Base-by-base conservation (phyloP, 2,329 filamentous ascomycete species). In the Microsporum audouinii region DNA sequence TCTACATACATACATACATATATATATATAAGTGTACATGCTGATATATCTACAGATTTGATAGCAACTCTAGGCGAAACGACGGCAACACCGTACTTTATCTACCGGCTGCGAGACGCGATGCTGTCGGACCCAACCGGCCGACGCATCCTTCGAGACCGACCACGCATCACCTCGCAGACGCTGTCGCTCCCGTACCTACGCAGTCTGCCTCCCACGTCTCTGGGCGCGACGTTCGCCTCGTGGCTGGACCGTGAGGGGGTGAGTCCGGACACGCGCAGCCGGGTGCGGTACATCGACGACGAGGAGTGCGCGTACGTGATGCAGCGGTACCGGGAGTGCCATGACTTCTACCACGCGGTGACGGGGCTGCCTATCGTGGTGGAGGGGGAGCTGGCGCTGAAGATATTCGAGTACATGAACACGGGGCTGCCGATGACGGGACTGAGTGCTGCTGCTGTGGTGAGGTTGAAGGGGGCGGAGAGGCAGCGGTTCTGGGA, bases 401-500 rank as follows among this genome's bases (percentile, higher is more conserved):
- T 99, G 67, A 99, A 99, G 77, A 91, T 91, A 0, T 96, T 99
- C 67, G 94, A 99, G 77, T 99, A 96, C 72, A 85, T 91, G 31
- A 99, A 97, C 71, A 97, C 91, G 1, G 76, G 95, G 38, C 77
- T 99, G 60, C 94, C 94, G 0, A 99, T 99, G 94, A 95, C 94
- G 6, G 94, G 89, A 0, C 74, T 99, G 65, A 90, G 88, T 70
- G 80, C 95, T 59, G 84, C 91, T 62, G 90, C 91, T 1, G 78
- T 84, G 10, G 73, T 84, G 39, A 79, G 82, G 39, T 71, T 89
- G 70, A 88, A 88, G 71, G 78, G 79, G 34, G 79, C 78, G 12
- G 85, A 88, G 68, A 78, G 83, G 72, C 75, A 80, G 68, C 76
- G 87, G 61, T 94, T 97, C 70, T 87, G 77, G 60, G 68, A 67